These are phyloP conservation scores for Penicillium cosmopolitanum DNA, from an alignment of 495 filamentous ascomycete species.

Conservation along the genomic window DNA sequence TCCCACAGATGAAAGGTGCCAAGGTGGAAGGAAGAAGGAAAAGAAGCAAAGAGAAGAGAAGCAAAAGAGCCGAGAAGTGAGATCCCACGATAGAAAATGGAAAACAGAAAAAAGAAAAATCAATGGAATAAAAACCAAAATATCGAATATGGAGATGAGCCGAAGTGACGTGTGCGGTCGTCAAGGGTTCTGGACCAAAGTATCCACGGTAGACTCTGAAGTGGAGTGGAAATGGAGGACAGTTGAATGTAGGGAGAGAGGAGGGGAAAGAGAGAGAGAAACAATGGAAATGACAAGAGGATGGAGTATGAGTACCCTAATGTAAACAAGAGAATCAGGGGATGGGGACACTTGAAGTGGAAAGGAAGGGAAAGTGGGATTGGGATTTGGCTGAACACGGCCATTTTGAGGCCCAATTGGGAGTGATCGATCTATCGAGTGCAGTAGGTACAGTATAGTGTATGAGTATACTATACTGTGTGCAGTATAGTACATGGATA, in stretches of 20 bases:
- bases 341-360: not conserved
- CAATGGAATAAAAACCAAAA: constrained; percentile 3
- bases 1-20: no score
- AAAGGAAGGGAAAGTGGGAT: not conserved
- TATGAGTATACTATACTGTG: not conserved
- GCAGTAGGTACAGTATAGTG: not conserved
- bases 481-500: not conserved
- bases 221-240: not conserved
- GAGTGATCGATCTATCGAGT: not conserved
- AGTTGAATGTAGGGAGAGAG: not conserved
- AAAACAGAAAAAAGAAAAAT: no score
- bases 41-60: constrained; percentile 2
- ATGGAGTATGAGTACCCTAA: no score
- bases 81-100: no score
- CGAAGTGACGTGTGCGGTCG: constrained; percentile 31
- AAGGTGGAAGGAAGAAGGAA: not conserved
- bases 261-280: not conserved
- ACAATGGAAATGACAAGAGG: constrained; percentile 9
- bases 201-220: constrained; percentile 14
- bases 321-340: not conserved
- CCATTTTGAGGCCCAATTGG: constrained; percentile 11
- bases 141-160: constrained; percentile 13
- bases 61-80: no score
- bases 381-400: constrained; percentile 14
- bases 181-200: constrained; percentile 15